phyloP scores from a whole-genome alignment of 2,329 filamentous ascomycete genomes.

The Penicillium paneum region DNA sequence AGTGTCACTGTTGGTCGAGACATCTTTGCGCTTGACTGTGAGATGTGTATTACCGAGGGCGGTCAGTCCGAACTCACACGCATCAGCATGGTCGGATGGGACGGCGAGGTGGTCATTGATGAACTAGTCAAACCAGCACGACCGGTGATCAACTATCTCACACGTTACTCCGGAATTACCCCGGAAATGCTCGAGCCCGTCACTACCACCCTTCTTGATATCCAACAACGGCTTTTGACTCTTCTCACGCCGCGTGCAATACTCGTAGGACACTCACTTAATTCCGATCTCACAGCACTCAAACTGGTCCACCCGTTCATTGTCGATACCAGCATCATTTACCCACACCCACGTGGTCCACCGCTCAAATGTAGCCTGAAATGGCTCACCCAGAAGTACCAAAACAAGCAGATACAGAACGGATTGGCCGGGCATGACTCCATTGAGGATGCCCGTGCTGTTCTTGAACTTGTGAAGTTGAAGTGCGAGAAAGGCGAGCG shows the following conservation, averaged over 20 bases:
- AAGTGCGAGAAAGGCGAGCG: conserved; percentile 89
- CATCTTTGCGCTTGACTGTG: conserved; percentile 83
- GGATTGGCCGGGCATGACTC: conserved; percentile 79
- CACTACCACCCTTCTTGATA: conserved; percentile 77
- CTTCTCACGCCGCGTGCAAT: conserved; percentile 56
- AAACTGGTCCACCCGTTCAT: conserved; percentile 88
- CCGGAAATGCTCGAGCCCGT: conserved; percentile 76
- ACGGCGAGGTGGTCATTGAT: conserved; percentile 76
- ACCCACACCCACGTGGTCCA: conserved; percentile 82
- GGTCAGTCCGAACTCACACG: conserved; percentile 80
- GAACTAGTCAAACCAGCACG: conserved; percentile 87
- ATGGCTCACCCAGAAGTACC: conserved; percentile 81
- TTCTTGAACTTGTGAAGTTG: conserved; percentile 87
- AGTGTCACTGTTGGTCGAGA: conserved; percentile 79
- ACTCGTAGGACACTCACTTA: conserved; percentile 48
- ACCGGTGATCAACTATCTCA: conserved; percentile 90
- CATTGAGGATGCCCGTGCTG: conserved; percentile 86
- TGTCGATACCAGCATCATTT: conserved; percentile 85
- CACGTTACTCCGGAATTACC: conserved; percentile 88
- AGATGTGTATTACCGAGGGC: conserved; percentile 90
- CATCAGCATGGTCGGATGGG: conserved; percentile 83
- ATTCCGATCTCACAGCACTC: conserved; percentile 68
- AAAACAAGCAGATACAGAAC: conserved; percentile 84
- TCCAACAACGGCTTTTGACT: conserved; percentile 71
- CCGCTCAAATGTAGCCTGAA: conserved; percentile 89